Conservation (phyloP, 2,329 filamentous ascomycete genomes). For the Hymenoscyphus occultus region DNA sequence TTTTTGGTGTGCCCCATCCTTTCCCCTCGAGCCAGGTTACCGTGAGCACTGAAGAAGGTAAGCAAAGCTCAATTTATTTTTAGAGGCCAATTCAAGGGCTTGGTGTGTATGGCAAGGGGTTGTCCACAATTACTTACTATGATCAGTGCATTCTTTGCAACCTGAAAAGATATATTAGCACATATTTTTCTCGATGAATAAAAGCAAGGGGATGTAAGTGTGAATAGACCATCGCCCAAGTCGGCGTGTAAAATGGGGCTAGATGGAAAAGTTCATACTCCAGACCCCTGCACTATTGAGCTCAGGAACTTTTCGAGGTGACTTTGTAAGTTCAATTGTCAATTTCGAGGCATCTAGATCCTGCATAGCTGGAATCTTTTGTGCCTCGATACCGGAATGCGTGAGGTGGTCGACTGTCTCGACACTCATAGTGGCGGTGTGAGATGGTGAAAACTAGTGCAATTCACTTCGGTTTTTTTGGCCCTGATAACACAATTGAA, state of each 20-base stretch:
- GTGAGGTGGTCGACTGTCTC: conserved; percentile 25
- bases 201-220: not conserved
- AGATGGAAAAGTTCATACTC: not conserved
- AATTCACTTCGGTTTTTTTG: not conserved
- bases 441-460: not conserved
- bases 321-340: conserved; percentile 48
- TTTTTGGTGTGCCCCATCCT: conserved; percentile 72
- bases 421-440: conserved; percentile 23
- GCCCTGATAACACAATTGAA: not conserved
- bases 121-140: conserved; percentile 45
- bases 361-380: conserved; percentile 17
- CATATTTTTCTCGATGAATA: not conserved
- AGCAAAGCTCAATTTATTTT: not conserved
- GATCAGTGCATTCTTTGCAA: conserved; percentile 61
- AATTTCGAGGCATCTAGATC: conserved; percentile 59
- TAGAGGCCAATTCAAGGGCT: not conserved
- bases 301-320: conserved; percentile 48
- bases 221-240: not conserved
- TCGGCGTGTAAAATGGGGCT: not conserved
- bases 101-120: not conserved
- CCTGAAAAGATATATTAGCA: not conserved
- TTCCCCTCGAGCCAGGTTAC: conserved; percentile 60
- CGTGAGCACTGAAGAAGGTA: conserved; percentile 54
- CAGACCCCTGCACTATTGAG: conserved; percentile 24
- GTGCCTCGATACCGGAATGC: conserved; percentile 20